A percentile compares a stretch with the other conserved stretches of the same genome.
Evolutionary conservation across 331 rosid genomes (phyloP).

Genomic region (Pyrus hybrid): DNA sequence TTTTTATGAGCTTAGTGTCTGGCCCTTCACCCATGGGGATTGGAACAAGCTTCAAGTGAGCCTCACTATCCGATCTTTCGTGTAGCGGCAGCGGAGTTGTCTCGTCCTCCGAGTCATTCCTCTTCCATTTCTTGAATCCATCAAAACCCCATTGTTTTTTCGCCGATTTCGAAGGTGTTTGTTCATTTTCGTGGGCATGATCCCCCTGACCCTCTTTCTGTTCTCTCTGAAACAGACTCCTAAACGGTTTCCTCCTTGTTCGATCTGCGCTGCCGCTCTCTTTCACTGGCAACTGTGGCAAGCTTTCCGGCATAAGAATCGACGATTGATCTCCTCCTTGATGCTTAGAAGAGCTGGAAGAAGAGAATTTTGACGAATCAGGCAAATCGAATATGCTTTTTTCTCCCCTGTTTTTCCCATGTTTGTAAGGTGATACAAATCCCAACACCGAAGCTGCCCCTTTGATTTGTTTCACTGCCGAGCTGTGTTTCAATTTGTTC

Average conservation of each 20-base stretch:
- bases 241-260: constrained; percentile 68
- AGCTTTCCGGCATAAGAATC: constrained; percentile 34
- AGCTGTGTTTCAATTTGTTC: constrained; percentile 34
- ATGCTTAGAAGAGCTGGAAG: not conserved
- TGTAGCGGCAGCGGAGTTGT: constrained; percentile 68
- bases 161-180: constrained; percentile 34
- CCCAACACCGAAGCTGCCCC: constrained; percentile 73
- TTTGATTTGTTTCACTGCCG: constrained; percentile 58
- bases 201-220: constrained; percentile 34
- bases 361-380: constrained; percentile 2
- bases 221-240: constrained; percentile 61
- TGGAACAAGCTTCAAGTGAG: constrained; percentile 21
- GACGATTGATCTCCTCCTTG: constrained; percentile 16
- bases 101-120: constrained; percentile 59
- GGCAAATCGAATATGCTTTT: constrained; percentile 58
- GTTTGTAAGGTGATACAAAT: constrained; percentile 44
- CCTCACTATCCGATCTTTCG: constrained; percentile 57
- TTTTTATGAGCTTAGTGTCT: constrained; percentile 51
- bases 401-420: constrained; percentile 41
- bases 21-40: constrained; percentile 54
- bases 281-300: constrained; percentile 11
- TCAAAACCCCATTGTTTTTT: constrained; percentile 55
- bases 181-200: constrained; percentile 17
- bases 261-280: constrained; percentile 22
- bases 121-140: constrained; percentile 64